A percentile compares a stretch with the other conserved stretches of the same genome.
phyloP scores from a whole-genome alignment of 2,329 filamentous ascomycete genomes.

The Trichoderma harzianum region DNA sequence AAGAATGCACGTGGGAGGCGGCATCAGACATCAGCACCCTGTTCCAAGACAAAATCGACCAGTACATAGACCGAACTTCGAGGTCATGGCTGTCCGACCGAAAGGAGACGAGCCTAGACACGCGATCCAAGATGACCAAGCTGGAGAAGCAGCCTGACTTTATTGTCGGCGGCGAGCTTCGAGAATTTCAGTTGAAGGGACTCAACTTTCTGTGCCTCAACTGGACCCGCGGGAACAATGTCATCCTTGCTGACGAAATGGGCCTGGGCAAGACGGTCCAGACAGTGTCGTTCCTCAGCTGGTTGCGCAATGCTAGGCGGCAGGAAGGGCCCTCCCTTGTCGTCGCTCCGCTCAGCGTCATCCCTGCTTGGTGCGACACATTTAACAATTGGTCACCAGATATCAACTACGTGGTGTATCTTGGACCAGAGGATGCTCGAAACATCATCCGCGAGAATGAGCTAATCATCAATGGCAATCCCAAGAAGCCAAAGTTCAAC shows the following conservation, averaged over 20 bases:
- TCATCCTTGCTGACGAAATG: conserved; percentile 98
- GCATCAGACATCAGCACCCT: conserved; percentile 70
- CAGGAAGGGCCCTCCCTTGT: conserved; percentile 96
- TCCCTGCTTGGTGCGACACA: conserved; percentile 97
- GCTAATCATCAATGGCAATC: conserved; percentile 79
- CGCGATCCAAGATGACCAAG: conserved; percentile 69
- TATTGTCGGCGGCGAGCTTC: conserved; percentile 77
- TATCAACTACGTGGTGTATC: conserved; percentile 95
- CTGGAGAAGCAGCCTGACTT: conserved; percentile 81
- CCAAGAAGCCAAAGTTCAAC: conserved; percentile 90
- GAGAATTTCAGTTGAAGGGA: conserved; percentile 90
- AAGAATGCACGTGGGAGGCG: conserved; percentile 90
- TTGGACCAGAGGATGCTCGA: conserved; percentile 82
- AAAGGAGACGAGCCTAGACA: conserved; percentile 70
- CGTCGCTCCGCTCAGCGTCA: conserved; percentile 94
- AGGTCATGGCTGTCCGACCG: conserved; percentile 78
- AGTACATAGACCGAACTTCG: conserved; percentile 78
- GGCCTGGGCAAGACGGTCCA: conserved; percentile 97
- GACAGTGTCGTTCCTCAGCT: conserved; percentile 94
- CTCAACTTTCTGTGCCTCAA: conserved; percentile 95
- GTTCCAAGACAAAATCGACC: conserved; percentile 87
- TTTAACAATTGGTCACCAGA: conserved; percentile 96
- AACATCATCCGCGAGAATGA: conserved; percentile 88
- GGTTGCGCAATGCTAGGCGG: conserved; percentile 82
- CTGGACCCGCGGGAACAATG: conserved; percentile 91